Conservation (phyloP, 73 alveolate species). For the Chromera velia region DNA sequence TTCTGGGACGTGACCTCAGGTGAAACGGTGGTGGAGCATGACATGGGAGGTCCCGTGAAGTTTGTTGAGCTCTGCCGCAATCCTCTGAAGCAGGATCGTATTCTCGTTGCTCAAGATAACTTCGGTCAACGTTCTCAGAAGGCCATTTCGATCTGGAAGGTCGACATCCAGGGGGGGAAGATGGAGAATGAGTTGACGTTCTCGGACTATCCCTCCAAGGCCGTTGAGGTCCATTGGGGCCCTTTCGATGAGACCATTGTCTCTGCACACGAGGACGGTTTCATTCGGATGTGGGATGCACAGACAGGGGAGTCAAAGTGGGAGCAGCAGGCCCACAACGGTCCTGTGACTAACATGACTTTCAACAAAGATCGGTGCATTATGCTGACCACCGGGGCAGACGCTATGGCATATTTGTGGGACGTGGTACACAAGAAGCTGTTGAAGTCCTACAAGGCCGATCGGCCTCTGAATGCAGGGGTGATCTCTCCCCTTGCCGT, state of each 20-base stretch:
- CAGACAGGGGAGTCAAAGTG: no score
- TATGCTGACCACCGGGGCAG: no score
- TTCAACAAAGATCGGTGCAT: no score
- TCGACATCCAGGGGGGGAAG: no score
- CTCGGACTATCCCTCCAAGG: slow-evolving; percentile 8
- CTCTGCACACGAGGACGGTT: slow-evolving; percentile 52
- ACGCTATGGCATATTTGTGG: slow-evolving; percentile 54
- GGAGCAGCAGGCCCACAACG: no score
- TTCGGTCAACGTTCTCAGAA: no score
- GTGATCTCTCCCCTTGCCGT: slow-evolving; percentile 23
- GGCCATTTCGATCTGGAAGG: slow-evolving; percentile 34
- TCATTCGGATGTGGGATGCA: slow-evolving; percentile 58
- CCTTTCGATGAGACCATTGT: slow-evolving; percentile 35
- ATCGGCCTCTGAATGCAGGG: slow-evolving; percentile 56
- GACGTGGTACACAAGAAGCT: slow-evolving; percentile 53
- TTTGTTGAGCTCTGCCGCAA: slow-evolving; percentile 1
- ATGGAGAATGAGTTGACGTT: no score
- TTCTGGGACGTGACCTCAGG: slow-evolving; percentile 52
- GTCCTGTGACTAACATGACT: no score
- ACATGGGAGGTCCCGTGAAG: slow-evolving; percentile 4
- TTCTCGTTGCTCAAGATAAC: no score
- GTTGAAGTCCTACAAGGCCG: slow-evolving; percentile 48
- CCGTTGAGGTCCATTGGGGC: slow-evolving; percentile 5
- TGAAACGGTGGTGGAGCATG: slow-evolving; percentile 10
- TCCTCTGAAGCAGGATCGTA: no score